Conservation (phyloP, 495 filamentous ascomycete species). For the Hyaloscypha hepaticicola region DNA sequence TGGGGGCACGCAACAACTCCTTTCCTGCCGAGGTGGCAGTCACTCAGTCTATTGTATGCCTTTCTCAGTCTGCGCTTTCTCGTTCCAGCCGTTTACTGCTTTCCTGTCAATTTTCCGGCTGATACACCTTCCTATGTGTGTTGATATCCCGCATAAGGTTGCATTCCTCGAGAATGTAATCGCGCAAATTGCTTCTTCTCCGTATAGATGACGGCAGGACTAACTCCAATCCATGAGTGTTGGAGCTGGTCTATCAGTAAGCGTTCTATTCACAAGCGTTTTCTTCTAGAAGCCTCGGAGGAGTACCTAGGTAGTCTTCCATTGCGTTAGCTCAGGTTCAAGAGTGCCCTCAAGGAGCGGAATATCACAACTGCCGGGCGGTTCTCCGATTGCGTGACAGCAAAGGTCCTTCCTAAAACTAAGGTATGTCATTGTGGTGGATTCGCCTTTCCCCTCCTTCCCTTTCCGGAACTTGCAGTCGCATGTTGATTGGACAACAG, state of each 20-base stretch:
- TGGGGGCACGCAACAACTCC: background rate
- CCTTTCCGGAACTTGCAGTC: no score
- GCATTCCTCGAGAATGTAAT: background rate
- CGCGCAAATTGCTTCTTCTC: background rate
- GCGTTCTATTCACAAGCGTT: background rate
- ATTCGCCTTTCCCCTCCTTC: no score
- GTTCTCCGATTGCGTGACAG: no score
- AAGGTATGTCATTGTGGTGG: no score
- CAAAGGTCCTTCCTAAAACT: no score
- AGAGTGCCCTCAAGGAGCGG: background rate
- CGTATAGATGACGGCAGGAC: background rate
- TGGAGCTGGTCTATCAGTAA: background rate
- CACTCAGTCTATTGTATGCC: background rate
- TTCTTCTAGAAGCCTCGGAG: background rate
- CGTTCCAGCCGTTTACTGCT: background rate
- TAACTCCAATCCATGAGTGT: background rate
- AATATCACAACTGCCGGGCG: background rate
- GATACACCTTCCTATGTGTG: background rate
- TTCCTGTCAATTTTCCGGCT: background rate
- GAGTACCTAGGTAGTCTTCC: background rate
- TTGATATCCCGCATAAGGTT: background rate
- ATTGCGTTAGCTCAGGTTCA: background rate
- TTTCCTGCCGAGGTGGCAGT: background rate
- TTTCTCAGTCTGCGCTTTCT: background rate
- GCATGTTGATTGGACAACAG: no score